Evolutionary conservation across 1,139 yeast genomes (phyloP), one percentile per base, ranked within the genome.

Genomic region (Magnusiomyces suaveolens): DNA sequence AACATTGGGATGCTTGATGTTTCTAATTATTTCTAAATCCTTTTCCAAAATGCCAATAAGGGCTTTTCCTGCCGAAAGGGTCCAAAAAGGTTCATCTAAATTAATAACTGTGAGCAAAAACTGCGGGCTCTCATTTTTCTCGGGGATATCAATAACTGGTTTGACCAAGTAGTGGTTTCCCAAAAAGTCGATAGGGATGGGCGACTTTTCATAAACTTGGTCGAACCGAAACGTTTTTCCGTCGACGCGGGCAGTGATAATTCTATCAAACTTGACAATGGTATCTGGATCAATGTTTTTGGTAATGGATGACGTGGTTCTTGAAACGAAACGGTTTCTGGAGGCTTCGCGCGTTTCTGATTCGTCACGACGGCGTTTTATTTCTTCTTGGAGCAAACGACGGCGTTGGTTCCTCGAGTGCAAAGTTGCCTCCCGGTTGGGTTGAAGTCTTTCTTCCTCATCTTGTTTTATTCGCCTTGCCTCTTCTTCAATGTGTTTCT

Each of bases 161-260:
- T 80, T 83, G 0, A 89, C 97, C 36, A 89, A 70, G 58, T 72
- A 83, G 62, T 84, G 92, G 3, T 72, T 71, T 1, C 89, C 79
- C 72, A 56, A 84, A 64, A 53, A 82, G 62, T 56, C 69, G 16
- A 80, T 75, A 39, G 73, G 70, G 33, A 81, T 72, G 1, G 81
- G 81, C 46, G 80, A 75, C 55, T 85, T 81, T 10, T 85, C 85
- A 44, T 79, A 76, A 0, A 92, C 89, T 0, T 94, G 85, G 60
- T 80, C 77, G 67, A 90, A 92, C 57, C 74, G 76, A 61, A 84
- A 75, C 59, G 76, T 70, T 1, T 74, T 56, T 39, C 80, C 75
- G 25, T 73, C 75, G 23, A 78, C 75, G 23, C 77, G 62, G 52
- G 84, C 68, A 56, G 68, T 56, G 55, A 78, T 60, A 58, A 80